Evolutionary conservation across 2,329 filamentous ascomycete species (phyloP).

Genomic region (Teratosphaeria epicoccoides): DNA sequence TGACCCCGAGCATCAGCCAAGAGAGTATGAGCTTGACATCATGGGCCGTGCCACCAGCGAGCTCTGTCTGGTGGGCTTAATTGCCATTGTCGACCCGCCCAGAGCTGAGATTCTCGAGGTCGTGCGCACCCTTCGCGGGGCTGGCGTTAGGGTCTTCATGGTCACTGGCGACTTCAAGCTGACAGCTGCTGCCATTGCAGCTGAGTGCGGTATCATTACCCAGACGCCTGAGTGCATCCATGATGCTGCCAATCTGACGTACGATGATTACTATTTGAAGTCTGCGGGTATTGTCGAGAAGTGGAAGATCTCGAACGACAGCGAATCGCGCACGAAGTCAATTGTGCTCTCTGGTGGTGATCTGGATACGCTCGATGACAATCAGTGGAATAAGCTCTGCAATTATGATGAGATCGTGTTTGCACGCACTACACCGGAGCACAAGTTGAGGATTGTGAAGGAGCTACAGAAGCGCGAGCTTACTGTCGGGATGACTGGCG

Average conservation of each 20-base stretch:
- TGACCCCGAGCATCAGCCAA: slow-evolving; percentile 38
- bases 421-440: slow-evolving; percentile 63
- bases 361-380: slow-evolving; percentile 54
- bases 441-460: slow-evolving; percentile 65
- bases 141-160: slow-evolving; percentile 70
- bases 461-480: slow-evolving; percentile 62
- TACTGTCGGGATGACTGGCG: slow-evolving; percentile 47
- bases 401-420: slow-evolving; percentile 60
- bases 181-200: slow-evolving; percentile 62
- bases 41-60: slow-evolving; percentile 21
- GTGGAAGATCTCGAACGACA: background rate
- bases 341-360: slow-evolving; percentile 57
- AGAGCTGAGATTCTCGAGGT: slow-evolving; percentile 50
- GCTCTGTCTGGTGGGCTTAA: slow-evolving; percentile 45
- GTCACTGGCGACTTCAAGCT: slow-evolving; percentile 70
- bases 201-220: slow-evolving; percentile 61
- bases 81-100: slow-evolving; percentile 51
- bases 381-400: slow-evolving; percentile 57
- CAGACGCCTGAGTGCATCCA: slow-evolving; percentile 21
- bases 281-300: background rate
- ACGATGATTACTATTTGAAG: slow-evolving; percentile 12
- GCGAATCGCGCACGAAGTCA: slow-evolving; percentile 16
- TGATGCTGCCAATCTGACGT: slow-evolving; percentile 14
- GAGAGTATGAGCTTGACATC: slow-evolving; percentile 46
- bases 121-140: slow-evolving; percentile 52